A percentile compares a stretch with the other conserved stretches of the same genome.
phyloP scores from a whole-genome alignment of 106 monocot species.

The Acorus calamus region DNA sequence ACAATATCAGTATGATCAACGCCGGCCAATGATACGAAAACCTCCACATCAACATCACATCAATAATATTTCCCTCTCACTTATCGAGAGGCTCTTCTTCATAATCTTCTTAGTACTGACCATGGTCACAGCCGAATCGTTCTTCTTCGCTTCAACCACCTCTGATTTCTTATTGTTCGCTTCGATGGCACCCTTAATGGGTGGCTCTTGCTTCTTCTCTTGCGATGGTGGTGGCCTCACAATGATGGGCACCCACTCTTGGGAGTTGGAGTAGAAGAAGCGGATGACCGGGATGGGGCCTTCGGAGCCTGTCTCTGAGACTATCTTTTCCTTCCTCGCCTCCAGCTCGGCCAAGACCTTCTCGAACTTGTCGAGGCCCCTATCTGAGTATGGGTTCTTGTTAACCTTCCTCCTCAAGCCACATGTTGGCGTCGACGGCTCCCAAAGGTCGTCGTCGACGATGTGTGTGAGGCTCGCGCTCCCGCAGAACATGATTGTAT shows the following conservation, averaged over 20 bases:
- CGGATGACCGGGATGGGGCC: neutral
- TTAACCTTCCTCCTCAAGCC: neutral
- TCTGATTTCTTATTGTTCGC: no score
- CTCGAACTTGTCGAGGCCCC: constrained; percentile 18
- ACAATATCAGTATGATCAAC: constrained; percentile 37
- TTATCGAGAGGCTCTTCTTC: neutral
- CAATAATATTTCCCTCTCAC: neutral
- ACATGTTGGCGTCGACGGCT: neutral
- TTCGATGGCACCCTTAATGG: no score
- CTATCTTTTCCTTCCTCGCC: constrained; percentile 10
- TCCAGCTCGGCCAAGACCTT: constrained; percentile 8
- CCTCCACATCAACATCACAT: constrained; percentile 19
- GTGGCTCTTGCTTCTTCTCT: no score
- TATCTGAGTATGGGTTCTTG: constrained; percentile 13
- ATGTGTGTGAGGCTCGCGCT: constrained; percentile 3
- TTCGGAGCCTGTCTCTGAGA: neutral
- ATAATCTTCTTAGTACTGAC: neutral
- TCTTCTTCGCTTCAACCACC: no score
- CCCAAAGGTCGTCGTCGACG: neutral
- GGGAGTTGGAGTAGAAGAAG: constrained; percentile 9
- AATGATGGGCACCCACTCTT: constrained; percentile 13
- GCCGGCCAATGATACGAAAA: constrained; percentile 18
- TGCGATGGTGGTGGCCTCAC: neutral
- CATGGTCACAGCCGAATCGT: no score
- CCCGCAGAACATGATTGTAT: constrained; percentile 17